phyloP scores from a whole-genome alignment of 1,284 basidiomycete genomes.

The Neonothopanus nambi region DNA sequence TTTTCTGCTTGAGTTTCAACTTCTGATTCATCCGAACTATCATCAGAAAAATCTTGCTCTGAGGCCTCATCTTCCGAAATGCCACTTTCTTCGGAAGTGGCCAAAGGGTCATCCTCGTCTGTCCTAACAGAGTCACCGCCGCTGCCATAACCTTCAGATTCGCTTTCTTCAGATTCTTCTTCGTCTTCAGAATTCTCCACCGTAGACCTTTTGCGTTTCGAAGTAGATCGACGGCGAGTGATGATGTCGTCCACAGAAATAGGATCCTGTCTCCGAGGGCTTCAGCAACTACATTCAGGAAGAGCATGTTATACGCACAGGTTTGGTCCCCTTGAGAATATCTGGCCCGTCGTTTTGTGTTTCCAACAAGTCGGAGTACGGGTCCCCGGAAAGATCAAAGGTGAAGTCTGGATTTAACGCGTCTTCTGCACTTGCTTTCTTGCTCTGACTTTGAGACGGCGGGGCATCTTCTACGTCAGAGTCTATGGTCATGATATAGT shows the following conservation, averaged over 20 bases:
- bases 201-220: constrained; percentile 60
- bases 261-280: constrained; percentile 51
- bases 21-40: constrained; percentile 52
- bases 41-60: constrained; percentile 34
- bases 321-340: constrained; percentile 60
- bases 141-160: constrained; percentile 22
- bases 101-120: constrained; percentile 42
- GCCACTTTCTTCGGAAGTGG: constrained; percentile 42
- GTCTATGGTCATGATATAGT: constrained; percentile 82
- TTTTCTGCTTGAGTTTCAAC: constrained; percentile 72
- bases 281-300: constrained; percentile 13
- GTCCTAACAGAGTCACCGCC: constrained; percentile 31
- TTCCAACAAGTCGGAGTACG: constrained; percentile 55
- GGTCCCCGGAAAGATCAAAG: constrained; percentile 79
- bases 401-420: constrained; percentile 79
- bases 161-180: constrained; percentile 41
- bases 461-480: constrained; percentile 65
- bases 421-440: constrained; percentile 44
- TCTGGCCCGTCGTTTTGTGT: constrained; percentile 44
- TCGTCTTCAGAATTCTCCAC: constrained; percentile 37
- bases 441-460: constrained; percentile 21
- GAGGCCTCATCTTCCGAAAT: constrained; percentile 40
- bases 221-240: constrained; percentile 56
- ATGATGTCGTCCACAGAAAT: constrained; percentile 94
- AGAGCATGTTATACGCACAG: constrained; percentile 45